phyloP scores from a whole-genome alignment of 2,329 filamentous ascomycete species.

The Fusarium foetens region DNA sequence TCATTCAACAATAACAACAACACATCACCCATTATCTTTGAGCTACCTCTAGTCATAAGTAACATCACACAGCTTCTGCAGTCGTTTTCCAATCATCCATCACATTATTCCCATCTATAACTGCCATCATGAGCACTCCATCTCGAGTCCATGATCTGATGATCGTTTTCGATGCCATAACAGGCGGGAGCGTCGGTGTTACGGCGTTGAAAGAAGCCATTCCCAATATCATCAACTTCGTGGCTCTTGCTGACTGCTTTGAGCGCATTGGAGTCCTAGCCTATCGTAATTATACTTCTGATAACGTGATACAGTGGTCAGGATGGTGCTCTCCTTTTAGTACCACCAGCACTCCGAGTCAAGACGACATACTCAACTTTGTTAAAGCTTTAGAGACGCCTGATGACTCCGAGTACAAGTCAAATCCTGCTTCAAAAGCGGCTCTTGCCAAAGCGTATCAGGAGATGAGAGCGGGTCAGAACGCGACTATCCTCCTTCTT shows the following conservation, averaged over 20 bases:
- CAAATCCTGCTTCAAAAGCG: not conserved
- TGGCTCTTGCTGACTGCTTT: not conserved
- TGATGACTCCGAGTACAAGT: no score
- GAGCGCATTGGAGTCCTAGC: not conserved
- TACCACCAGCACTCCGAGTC: fast-evolving
- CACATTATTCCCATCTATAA: not conserved
- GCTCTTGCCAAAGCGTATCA: not conserved
- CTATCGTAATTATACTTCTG: not conserved
- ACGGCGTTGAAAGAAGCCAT: not conserved
- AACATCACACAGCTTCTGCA: not conserved
- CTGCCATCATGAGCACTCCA: not conserved
- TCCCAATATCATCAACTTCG: not conserved
- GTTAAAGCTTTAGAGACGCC: not conserved
- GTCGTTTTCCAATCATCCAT: not conserved
- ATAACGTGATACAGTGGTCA: not conserved
- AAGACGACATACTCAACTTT: not conserved
- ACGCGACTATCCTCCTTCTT: not conserved
- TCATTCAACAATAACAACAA: not conserved
- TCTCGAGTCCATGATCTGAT: not conserved
- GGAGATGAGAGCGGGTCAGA: not conserved
- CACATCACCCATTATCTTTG: not conserved
- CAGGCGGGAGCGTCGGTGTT: no score
- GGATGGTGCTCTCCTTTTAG: not conserved
- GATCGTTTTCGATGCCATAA: not conserved
- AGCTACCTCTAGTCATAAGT: not conserved